phyloP scores from a whole-genome alignment of 2,329 filamentous ascomycete species.

The Myriosclerotinia scirpicola region DNA sequence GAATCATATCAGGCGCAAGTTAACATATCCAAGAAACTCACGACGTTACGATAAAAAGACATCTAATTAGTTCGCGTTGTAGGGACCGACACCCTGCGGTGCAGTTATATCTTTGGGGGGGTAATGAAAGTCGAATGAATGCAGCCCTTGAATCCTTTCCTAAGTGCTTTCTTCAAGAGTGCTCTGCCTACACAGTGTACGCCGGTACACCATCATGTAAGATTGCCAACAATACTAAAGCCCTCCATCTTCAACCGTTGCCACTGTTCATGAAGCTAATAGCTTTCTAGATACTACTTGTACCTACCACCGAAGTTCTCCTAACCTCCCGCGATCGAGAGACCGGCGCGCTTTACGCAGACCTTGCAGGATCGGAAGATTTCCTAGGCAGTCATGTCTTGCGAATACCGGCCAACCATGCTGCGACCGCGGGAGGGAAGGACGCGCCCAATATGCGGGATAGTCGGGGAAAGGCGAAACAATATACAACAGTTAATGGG shows the following conservation, averaged over 20 bases:
- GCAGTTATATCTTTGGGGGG: slow-evolving; percentile 32
- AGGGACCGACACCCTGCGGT: slow-evolving; percentile 34
- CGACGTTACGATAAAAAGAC: slow-evolving; percentile 15
- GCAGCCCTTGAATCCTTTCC: slow-evolving; percentile 98
- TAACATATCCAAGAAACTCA: slow-evolving; percentile 6
- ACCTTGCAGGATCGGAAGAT: slow-evolving; percentile 86
- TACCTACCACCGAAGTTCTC: slow-evolving; percentile 89
- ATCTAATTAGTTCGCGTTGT: slow-evolving; percentile 24
- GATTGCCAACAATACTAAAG: slow-evolving; percentile 28
- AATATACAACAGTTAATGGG: slow-evolving; percentile 90
- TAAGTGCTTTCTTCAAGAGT: slow-evolving; percentile 98
- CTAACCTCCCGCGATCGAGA: slow-evolving; percentile 86
- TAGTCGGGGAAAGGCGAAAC: slow-evolving; percentile 87
- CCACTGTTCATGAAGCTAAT: slow-evolving; percentile 26
- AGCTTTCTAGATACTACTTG: slow-evolving; percentile 70
- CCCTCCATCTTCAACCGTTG: slow-evolving; percentile 20
- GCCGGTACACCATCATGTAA: slow-evolving; percentile 81
- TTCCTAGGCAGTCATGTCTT: slow-evolving; percentile 97
- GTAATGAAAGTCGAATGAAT: slow-evolving; percentile 61
- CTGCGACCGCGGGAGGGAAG: slow-evolving; percentile 53
- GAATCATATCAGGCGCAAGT: slow-evolving; percentile 3
- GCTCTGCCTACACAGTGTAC: slow-evolving; percentile 87
- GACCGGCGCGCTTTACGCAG: slow-evolving; percentile 71
- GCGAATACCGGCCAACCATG: slow-evolving; percentile 65
- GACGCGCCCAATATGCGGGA: slow-evolving; percentile 72